Evolutionary conservation across 352 stramenopile genomes (phyloP), one percentile per base, ranked within the genome.

Genomic region (Peronosclerospora sorghi): DNA sequence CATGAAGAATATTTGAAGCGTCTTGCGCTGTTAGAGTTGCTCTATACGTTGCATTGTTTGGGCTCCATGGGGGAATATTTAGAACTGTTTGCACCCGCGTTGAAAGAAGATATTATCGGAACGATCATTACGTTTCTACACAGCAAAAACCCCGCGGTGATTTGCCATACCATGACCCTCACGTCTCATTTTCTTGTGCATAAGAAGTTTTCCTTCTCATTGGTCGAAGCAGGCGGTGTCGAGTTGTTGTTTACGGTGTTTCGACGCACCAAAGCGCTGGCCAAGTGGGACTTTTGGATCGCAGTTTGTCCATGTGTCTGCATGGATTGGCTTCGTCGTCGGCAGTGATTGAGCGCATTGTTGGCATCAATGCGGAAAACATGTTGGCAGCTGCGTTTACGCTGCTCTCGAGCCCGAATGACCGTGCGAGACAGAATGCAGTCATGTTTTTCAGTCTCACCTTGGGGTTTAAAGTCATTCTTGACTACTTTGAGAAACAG

Each of bases 361-460:
- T 89, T 19, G 62, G 61, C 5, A 47, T 59, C 9, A 73, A 83
- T 21, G 45, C 66, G 0, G 71, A 86, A 14, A 69, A 67, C 9
- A 62, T 93, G 19, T 52, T 93, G 0, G 57, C 62, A 2, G 62
- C 76, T 1, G 74, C 75, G 1, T 85, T 87, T 45, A 48, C 55
- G 1, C 43, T 90, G 19, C 50, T 90, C 1, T 83, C 75, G 0
- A 89, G 77, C 28, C 68, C 77, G 1, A 85, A 93, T 32, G 80
- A 90, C 23, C 76, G 73, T 15, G 80, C 77, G 15, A 59, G 80
- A 3, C 77, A 90, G 29, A 90, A 93, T 35, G 73, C 73, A 0
- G 75, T 93, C 7, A 73, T 90, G 12, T 93, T 89, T 45, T 93
- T 86, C 36, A 75, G 77, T 15, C 56, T 93, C 32, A 87, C 78